These are phyloP conservation scores for Penicillium fuscoglaucum DNA, from an alignment of 2,329 filamentous ascomycete genomes.

Conservation along the genomic window DNA sequence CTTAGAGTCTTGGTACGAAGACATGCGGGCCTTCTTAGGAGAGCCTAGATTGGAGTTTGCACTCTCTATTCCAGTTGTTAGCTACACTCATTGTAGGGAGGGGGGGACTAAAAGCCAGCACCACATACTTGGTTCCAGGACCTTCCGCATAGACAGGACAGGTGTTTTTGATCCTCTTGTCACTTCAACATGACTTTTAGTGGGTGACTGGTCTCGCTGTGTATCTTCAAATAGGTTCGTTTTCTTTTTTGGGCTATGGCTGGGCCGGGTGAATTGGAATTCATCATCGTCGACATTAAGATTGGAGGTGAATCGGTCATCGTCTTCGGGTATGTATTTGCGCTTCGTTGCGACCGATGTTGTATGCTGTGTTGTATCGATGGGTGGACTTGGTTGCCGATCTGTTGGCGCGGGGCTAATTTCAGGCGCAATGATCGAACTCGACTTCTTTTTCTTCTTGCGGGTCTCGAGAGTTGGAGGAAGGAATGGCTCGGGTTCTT, in stretches of 20 bases:
- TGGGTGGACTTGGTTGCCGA: conserved; percentile 1
- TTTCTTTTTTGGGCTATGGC: conserved; percentile 19
- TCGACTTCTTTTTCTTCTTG: conserved; percentile 28
- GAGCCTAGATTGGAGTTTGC: conserved; percentile 49
- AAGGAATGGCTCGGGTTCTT: conserved; percentile 19
- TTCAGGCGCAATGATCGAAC: neutral
- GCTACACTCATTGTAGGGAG: neutral
- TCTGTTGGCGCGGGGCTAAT: neutral
- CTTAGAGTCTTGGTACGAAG: conserved; percentile 21
- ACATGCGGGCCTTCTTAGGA: conserved; percentile 29
- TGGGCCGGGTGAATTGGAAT: conserved; percentile 37
- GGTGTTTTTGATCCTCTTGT: conserved; percentile 18
- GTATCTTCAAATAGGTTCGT: conserved; percentile 9
- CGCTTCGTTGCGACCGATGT: conserved; percentile 58
- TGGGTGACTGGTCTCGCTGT: conserved; percentile 14
- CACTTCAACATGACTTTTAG: conserved; percentile 18
- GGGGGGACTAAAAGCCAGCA: neutral
- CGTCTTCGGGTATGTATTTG: conserved; percentile 57
- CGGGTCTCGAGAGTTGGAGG: conserved; percentile 36
- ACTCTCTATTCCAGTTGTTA: conserved; percentile 43
- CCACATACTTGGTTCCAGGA: conserved; percentile 46
- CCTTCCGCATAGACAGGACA: conserved; percentile 32
- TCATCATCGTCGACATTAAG: conserved; percentile 29
- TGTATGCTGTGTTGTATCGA: conserved; percentile 24
- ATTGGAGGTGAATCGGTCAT: conserved; percentile 35